These are phyloP conservation scores for Cryptosporidium sp. DNA, from an alignment of 169 alveolate genomes.

Conservation along the genomic window DNA sequence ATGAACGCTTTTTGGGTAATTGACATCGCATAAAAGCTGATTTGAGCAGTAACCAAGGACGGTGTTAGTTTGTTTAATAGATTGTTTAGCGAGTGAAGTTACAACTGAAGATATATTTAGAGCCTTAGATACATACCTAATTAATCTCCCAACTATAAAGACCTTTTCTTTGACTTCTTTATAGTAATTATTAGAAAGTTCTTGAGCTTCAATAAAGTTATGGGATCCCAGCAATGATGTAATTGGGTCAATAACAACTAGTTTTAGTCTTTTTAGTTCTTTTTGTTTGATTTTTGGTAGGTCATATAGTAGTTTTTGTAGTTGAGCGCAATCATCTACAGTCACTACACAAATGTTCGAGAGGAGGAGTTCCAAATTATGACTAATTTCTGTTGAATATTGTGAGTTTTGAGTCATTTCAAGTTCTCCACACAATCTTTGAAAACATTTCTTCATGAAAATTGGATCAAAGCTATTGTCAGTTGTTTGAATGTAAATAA, in stretches of 20 bases:
- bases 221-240: constrained; percentile 49
- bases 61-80: constrained; percentile 1
- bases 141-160: constrained; percentile 28
- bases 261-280: background rate
- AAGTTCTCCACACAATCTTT: constrained; percentile 51
- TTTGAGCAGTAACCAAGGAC: constrained; percentile 2
- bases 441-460: constrained; percentile 61
- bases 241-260: constrained; percentile 60
- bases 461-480: constrained; percentile 62
- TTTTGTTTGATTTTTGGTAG: constrained; percentile 14
- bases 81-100: constrained; percentile 19
- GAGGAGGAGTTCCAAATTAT: constrained; percentile 5
- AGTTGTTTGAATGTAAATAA: constrained; percentile 56
- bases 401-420: constrained; percentile 32
- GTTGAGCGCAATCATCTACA: constrained; percentile 13
- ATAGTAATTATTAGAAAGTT: background rate
- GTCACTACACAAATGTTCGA: constrained; percentile 50
- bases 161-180: constrained; percentile 24
- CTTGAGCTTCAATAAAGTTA: constrained; percentile 3
- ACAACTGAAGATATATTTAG: constrained; percentile 23
- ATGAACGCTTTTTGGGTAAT: constrained; percentile 27
- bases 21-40: constrained; percentile 14
- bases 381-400: constrained; percentile 34
- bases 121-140: constrained; percentile 26
- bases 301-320: constrained; percentile 19